Evolutionary conservation across 768 basidiomycete species (phyloP), one percentile per base, ranked within the genome.

Genomic region (Botryobasidium botryosum): DNA sequence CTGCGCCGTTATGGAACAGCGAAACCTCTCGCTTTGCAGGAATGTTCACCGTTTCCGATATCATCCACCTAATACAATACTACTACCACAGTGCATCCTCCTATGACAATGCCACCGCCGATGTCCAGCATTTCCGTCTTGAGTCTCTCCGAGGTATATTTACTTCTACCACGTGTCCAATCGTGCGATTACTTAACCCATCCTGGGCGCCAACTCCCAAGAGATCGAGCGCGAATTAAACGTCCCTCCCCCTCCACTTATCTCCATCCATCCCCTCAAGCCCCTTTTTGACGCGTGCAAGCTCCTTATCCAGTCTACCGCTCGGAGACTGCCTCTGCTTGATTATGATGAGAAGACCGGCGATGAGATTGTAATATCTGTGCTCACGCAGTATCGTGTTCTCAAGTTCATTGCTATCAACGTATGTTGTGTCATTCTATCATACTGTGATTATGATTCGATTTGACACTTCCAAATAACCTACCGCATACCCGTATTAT

Each of bases 21-120:
- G 84, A 88, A 51, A 75, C 74, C 49, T 91, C 86, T 4, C 75
- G 69, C 33, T 99, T 99, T 56, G 86, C 87, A 6, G 94, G 94
- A 49, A 97, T 99, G 92, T 81, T 99, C 57, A 99, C 94, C 6
- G 87, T 97, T n/a, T 74, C 88, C 46, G 94, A 99, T 61, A 90
- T 99, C 60, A 96, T 99, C 47, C 94, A 99, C 60, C 76, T 99
- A 52, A 97, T 99, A 52, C 94, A 99, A 56, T 94, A 91, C 65
- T 99, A 96, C 62, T 94, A 96, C 62, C 76, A 79, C 38, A 85
- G 80, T 10, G 65, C 72, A 2, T 77, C 82, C 26, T 77, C 77
- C 29, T 82, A 76, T 59, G 88, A 88, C 54, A 76, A 74, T 43
- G 91, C 88, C 4, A 74, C 79, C 0, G 72, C 78, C 8, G 90